Base-by-base conservation (phyloP, 768 basidiomycete genomes). In the Tulasnella sp. region DNA sequence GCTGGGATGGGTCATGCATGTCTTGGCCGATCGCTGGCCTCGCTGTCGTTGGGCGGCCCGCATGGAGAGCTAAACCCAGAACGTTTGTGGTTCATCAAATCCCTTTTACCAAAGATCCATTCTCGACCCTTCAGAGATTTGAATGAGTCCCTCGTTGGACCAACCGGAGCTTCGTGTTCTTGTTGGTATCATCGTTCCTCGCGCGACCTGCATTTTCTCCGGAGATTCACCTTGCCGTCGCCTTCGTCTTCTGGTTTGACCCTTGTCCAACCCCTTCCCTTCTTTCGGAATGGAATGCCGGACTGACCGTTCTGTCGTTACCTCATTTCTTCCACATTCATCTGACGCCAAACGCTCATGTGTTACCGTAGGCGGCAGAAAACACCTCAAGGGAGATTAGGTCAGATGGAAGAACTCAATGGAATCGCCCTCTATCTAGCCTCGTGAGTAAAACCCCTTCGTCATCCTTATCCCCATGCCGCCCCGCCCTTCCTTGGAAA, bases 391-490 rank as follows among this genome's bases (percentile, higher is more conserved):
- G 80, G 80, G 24, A 80, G 80, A 75, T 81, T 81, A 76, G 80
- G 80, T 46, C 46, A 81, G 20, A 76, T 81, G 46, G 40, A 54
- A 34, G 80, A 81, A 72, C 77, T 81, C 37, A 81, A 72, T 44
- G 80, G 80, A 31, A 54, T 76, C n/a, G 80, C 80, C n/a, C 80
- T 81, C 50, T 81, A 81, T 72, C 80, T 81, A 31, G 80, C 80
- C 16, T 80, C 50, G 80, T 81, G 69, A 69, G 69, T 77, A 41
- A 46, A 9, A n/a, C 58, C 2, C 34, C 28, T 7, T 37, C 28
- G 60, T 28, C 24, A 69, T 69, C 64, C 64, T 69, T 69, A 75
- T 75, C 74, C 74, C 42, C 48, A 44, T 75, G 5, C 42, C 42
- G 46, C 46, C 37, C 34, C 31, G 48, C 41, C 74, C 31, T 75